Base-by-base conservation (phyloP, 371 early-diverging fungal genomes). In the Haplosporangium sp. region DNA sequence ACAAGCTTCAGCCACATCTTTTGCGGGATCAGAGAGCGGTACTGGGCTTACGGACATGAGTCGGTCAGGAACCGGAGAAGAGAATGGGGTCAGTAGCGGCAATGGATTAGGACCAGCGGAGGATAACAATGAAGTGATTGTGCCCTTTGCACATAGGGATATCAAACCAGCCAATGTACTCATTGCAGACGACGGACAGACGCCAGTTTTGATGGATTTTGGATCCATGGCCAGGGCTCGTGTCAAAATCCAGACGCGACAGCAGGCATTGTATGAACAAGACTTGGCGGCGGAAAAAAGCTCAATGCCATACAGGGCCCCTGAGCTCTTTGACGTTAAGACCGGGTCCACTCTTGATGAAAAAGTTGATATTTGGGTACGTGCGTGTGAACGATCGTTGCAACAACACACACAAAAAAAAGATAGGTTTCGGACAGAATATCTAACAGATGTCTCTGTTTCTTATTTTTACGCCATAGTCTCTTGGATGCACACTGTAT, bases 311-410 rank as follows among this genome's bases (percentile, higher is more conserved):
- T 94, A 91, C 55, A 83, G 94, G 23, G 93, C 94, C 5, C 94
- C 94, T 0, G 94, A 94, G 72, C 81, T 94, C 38, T 94, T 94
- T 83, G 93, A 94, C 74, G 93, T 92, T 41, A 90, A 91, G 68
- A 83, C 86, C 0, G 91, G 83, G 2, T 75, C 85, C 0, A 75
- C 65, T 7, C 61, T 94, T 29, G 88, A 89, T 64, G 91, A 92
- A 69, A 89, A 90, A 46, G 91, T 92, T 6, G 94, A 94, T 80
- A 85, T 94, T 6, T 94, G 94, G 94, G 86, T 83, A 82, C 46
- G 73, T 53, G 29, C 29, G 29, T 29, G 29, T 29, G 29, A 29
- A 29, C 29, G 29, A 29, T 29, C 29, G 29, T 29, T 29, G 29
- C 29, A 29, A 29, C 1, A 29, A 29, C 29, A 4, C 1, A 29